These are phyloP conservation scores for Trametes coccinea DNA, from an alignment of 768 basidiomycete genomes.

Conservation along the genomic window DNA sequence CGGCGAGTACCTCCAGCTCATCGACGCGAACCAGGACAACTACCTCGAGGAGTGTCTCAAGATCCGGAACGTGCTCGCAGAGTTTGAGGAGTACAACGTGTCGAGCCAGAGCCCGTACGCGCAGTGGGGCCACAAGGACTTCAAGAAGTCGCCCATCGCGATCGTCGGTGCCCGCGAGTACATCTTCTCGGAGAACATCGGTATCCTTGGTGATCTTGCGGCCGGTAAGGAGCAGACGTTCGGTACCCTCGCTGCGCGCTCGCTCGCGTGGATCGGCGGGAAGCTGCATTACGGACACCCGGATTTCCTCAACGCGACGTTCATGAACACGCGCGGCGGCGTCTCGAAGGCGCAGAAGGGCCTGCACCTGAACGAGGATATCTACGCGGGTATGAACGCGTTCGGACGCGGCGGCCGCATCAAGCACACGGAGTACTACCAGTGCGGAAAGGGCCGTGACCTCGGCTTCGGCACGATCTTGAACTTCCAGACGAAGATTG, in stretches of 20 bases:
- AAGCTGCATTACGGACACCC: conserved; percentile 99
- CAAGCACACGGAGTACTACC: conserved; percentile 99
- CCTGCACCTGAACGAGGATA: conserved; percentile 98
- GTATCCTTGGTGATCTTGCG: conserved; percentile 96
- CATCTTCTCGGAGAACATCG: conserved; percentile 99
- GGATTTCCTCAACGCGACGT: conserved; percentile 96
- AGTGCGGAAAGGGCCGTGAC: conserved; percentile 98
- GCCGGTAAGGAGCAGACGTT: conserved; percentile 99
- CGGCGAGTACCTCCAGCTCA: conserved; percentile 98
- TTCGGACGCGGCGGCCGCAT: conserved; percentile 95
- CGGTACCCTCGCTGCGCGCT: conserved; percentile 94
- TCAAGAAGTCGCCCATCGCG: conserved; percentile 86
- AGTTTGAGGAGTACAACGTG: conserved; percentile 92
- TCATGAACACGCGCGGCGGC: conserved; percentile 98
- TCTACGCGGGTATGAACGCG: conserved; percentile 98
- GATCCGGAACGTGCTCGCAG: conserved; percentile 96
- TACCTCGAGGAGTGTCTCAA: conserved; percentile 99
- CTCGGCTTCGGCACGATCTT: conserved; percentile 98
- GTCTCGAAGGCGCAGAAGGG: conserved; percentile 99
- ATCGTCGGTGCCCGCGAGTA: conserved; percentile 99
- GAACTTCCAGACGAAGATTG: conserved; percentile 99
- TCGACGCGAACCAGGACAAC: conserved; percentile 99
- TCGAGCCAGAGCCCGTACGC: conserved; percentile 91
- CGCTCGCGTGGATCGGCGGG: conserved; percentile 96
- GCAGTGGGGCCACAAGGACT: conserved; percentile 86